phyloP scores from a whole-genome alignment of 1,139 yeast species.

The Kodamaea anthophila region DNA sequence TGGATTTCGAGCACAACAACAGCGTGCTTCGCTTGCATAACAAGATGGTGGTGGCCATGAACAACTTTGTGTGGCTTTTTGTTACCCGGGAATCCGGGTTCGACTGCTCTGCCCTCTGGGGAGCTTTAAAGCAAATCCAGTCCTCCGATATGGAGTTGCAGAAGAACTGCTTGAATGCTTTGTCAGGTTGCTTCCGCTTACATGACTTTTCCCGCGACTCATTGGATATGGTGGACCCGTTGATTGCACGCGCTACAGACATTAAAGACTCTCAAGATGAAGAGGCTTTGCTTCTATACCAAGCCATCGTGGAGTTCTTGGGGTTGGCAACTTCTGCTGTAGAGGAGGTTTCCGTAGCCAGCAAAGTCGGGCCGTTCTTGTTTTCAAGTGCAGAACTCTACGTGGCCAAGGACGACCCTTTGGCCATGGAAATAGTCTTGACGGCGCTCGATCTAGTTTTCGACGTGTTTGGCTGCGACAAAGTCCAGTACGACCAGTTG shows the following conservation, averaged over 20 bases:
- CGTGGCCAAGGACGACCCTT: conserved; percentile 14
- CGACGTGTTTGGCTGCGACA: conserved; percentile 74
- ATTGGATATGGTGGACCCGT: conserved; percentile 27
- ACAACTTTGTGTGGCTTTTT: conserved; percentile 60
- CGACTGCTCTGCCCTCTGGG: conserved; percentile 33
- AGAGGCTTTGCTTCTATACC: conserved; percentile 19
- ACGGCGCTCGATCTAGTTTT: conserved; percentile 63
- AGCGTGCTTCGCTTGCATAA: conserved; percentile 34
- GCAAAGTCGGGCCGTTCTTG: conserved; percentile 42
- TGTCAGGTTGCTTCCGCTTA: conserved; percentile 44
- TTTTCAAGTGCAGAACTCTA: conserved; percentile 23
- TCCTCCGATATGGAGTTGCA: conserved; percentile 25
- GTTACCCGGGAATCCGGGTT: conserved; percentile 33
- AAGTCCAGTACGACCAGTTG: conserved; percentile 52
- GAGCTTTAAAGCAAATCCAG: conserved; percentile 14
- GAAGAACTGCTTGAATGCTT: conserved; percentile 47
- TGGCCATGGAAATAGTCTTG: conserved; percentile 36
- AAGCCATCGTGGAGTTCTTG: conserved; percentile 45
- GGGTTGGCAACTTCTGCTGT: conserved; percentile 48
- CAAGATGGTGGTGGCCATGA: conserved; percentile 59
- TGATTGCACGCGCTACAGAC: conserved; percentile 17
- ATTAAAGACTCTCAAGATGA: conserved; percentile 10
- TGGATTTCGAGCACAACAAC: conserved; percentile 25
- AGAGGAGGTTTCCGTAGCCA: conserved; percentile 41
- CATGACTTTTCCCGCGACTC: conserved; percentile 4